Evolutionary conservation across 2,329 filamentous ascomycete genomes (phyloP).

Genomic region (Chalaropsis thielavioides): DNA sequence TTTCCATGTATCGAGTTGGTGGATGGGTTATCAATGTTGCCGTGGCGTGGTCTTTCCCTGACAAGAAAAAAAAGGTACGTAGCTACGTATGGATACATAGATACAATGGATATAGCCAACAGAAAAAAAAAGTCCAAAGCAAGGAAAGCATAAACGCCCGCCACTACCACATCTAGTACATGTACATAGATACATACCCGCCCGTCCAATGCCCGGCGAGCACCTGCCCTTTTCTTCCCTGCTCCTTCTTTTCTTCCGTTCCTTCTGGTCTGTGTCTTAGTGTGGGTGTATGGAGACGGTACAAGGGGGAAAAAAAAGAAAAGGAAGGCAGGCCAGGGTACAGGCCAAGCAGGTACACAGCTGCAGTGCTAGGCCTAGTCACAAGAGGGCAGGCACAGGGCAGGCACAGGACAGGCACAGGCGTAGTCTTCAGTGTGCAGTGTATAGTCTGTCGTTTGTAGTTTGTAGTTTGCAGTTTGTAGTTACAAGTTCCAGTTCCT

Average conservation of each 20-base stretch:
- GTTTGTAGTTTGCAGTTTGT: background rate
- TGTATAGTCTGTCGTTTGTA: too few relatives aligned
- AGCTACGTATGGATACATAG: too few relatives aligned
- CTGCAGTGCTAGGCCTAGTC: background rate
- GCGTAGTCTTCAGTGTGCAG: too few relatives aligned
- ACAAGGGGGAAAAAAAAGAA: background rate
- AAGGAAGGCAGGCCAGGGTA: background rate
- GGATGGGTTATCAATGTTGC: too few relatives aligned
- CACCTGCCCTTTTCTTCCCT: constrained; percentile 2
- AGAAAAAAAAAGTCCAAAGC: background rate
- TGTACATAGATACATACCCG: background rate
- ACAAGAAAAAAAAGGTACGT: too few relatives aligned
- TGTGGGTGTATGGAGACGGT: background rate
- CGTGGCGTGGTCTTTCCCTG: too few relatives aligned
- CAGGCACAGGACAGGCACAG: background rate
- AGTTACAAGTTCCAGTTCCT: background rate
- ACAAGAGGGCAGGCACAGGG: background rate
- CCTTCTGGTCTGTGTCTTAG: background rate
- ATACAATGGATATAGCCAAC: too few relatives aligned
- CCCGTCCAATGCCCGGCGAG: background rate
- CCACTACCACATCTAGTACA: background rate
- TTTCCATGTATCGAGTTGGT: background rate
- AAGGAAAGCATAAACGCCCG: background rate
- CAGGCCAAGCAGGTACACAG: constrained; percentile 1
- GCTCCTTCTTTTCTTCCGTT: background rate